These are phyloP conservation scores for Tylopilus vinaceipallidus DNA, from an alignment of 768 basidiomycete genomes.

Conservation along the genomic window DNA sequence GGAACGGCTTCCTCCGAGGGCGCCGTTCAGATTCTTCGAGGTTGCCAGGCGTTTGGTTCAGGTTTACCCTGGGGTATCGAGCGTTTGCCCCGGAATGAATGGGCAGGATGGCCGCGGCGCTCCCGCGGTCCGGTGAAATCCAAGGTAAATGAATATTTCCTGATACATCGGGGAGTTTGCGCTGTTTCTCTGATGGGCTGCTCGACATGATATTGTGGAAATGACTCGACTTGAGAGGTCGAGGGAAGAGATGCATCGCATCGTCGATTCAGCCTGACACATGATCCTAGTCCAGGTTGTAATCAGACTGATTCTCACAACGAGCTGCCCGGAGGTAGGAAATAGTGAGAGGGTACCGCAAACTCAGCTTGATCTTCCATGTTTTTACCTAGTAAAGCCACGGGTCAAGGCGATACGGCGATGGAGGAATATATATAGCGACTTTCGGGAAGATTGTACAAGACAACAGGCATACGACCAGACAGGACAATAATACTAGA, in stretches of 20 bases:
- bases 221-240: background rate
- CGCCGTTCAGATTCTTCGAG: conserved; percentile 5
- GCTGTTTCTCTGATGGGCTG: conserved; percentile 7
- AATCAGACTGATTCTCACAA: conserved; percentile 13
- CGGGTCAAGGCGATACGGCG: conserved; percentile 3
- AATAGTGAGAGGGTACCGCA: too few relatives aligned
- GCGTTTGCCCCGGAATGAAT: background rate
- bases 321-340: conserved; percentile 2
- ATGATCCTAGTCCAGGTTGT: conserved; percentile 6
- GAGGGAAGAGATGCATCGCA: background rate
- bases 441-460: conserved; percentile 24
- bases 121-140: background rate
- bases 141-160: background rate
- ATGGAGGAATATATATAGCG: conserved; percentile 15
- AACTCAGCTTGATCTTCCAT: conserved; percentile 7
- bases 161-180: background rate
- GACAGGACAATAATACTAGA: conserved; percentile 19
- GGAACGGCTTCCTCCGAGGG: conserved; percentile 7
- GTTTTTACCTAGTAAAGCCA: background rate
- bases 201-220: conserved; percentile 10
- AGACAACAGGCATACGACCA: conserved; percentile 19
- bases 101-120: background rate
- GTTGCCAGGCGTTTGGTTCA: conserved; percentile 1
- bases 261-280: background rate
- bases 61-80: background rate